phyloP scores from a whole-genome alignment of 2,329 filamentous ascomycete genomes.

The Colletotrichum lindemuthianum region DNA sequence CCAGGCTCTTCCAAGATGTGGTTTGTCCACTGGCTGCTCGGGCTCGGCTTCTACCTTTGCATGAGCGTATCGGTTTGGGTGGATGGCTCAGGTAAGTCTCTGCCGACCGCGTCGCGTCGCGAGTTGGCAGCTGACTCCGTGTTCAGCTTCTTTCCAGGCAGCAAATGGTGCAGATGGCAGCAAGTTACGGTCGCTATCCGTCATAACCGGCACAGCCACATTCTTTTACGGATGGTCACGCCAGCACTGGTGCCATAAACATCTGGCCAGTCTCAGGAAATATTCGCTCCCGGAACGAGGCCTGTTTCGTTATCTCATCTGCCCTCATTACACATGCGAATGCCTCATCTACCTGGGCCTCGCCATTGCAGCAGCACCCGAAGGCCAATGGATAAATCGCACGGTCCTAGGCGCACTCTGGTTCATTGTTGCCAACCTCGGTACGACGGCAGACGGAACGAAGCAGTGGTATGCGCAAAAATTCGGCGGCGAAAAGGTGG shows the following conservation, averaged over 20 bases:
- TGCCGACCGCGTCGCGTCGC: not conserved
- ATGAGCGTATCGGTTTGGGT: slow-evolving; percentile 85
- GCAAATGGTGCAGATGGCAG: not conserved
- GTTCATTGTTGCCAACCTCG: slow-evolving; percentile 84
- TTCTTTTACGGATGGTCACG: slow-evolving; percentile 76
- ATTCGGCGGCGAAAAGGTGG: slow-evolving; percentile 75
- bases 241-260: slow-evolving; percentile 79
- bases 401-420: slow-evolving; percentile 75
- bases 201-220: slow-evolving; percentile 65
- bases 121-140: slow-evolving; percentile 1
- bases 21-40: slow-evolving; percentile 83
- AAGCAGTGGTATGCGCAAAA: slow-evolving; percentile 81
- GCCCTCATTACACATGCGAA: slow-evolving; percentile 93
- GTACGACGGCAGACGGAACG: slow-evolving; percentile 81
- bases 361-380: slow-evolving; percentile 77
- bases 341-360: slow-evolving; percentile 85
- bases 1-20: slow-evolving; percentile 83
- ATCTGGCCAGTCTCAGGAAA: slow-evolving; percentile 77
- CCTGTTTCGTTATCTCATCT: slow-evolving; percentile 77
- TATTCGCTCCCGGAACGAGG: slow-evolving; percentile 83
- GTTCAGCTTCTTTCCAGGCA: slow-evolving; percentile 8
- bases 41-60: slow-evolving; percentile 78
- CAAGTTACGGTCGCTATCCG: slow-evolving; percentile 43
- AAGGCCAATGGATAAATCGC: slow-evolving; percentile 72
- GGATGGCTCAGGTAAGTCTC: slow-evolving; percentile 75